Base-by-base conservation (phyloP, 306 rosid genomes). In the Ceratonia siliqua region DNA sequence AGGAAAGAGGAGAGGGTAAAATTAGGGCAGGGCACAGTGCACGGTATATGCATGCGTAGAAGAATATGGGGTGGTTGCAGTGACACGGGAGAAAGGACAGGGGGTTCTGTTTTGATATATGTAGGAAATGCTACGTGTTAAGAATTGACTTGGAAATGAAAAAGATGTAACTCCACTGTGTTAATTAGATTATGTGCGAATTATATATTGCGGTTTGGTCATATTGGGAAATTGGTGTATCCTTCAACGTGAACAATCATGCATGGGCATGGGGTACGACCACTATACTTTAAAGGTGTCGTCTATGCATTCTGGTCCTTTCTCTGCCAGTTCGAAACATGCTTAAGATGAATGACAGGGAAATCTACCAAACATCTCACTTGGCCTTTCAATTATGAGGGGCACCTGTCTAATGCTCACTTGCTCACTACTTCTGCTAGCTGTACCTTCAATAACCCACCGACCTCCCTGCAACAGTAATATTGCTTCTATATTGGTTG, bases 201-300 rank as follows among this genome's bases (percentile, higher is more conserved):
- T 5, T 48, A 25, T 24, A 27, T 66, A 33, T 33, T 2, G 3
- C 20, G 62, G 84, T 62, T 36, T 62, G 76, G 13, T 33, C 54
- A 12, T 68, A 72, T 79, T 36, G 46, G 78, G 62, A 33, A 70
- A 56, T 52, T 20, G 61, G 25, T 61, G 13, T 18, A 7, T n/a
- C 43, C 54, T 52, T 81, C 75, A 76, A 62, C 57, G 71, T 61
- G 54, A 57, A 67, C 74, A 65, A 83, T 86, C 79, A 86, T 73
- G 71, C 77, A 76, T 49, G 70, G 53, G 20, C 28, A 25, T 5
- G 3, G 0, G 36, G 46, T 35, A 78, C 24, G 58, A 79, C 7
- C n/a, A n/a, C n/a, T n/a, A 14, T 11, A 21, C 39, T 50, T 56
- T 45, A 55, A 57, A 83, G 81, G 79, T 76, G 84, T 82, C 72